A percentile compares a stretch with the other conserved stretches of the same genome.
Evolutionary conservation across 1,284 basidiomycete species (phyloP).

Genomic region (Bjerkandera adusta): DNA sequence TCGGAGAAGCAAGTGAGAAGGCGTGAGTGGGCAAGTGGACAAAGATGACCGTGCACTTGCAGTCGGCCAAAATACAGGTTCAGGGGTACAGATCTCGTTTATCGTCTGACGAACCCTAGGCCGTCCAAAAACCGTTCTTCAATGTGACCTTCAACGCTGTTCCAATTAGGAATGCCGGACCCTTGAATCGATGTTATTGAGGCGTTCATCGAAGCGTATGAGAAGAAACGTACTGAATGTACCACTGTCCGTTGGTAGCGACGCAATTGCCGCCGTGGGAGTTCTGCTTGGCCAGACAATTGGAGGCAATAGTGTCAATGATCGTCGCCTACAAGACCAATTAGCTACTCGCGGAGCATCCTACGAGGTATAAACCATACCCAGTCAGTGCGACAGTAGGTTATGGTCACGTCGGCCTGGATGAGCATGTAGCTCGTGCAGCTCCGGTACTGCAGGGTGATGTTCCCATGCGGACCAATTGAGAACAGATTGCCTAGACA

Average conservation of each 20-base stretch:
- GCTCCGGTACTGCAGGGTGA: conserved; percentile 26
- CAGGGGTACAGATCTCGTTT: too few relatives aligned
- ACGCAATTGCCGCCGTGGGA: conserved; percentile 49
- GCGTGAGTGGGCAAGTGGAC: too few relatives aligned
- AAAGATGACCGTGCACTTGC: too few relatives aligned
- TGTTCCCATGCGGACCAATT: conserved; percentile 16
- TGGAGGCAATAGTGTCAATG: conserved; percentile 38
- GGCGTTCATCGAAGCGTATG: background rate
- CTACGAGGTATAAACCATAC: conserved; percentile 16
- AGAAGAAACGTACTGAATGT: conserved; percentile 36
- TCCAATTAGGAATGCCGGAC: too few relatives aligned
- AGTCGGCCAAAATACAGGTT: too few relatives aligned
- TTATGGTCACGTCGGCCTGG: conserved; percentile 21
- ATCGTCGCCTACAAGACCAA: conserved; percentile 17
- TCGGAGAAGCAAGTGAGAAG: too few relatives aligned
- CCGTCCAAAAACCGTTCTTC: too few relatives aligned
- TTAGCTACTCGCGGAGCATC: background rate
- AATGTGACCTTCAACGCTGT: too few relatives aligned
- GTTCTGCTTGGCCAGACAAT: conserved; percentile 45
- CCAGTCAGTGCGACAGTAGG: conserved; percentile 29
- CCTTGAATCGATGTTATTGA: conserved; percentile 1
- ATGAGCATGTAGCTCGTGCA: conserved; percentile 28
- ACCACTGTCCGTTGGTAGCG: conserved; percentile 42
- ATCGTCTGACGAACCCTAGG: too few relatives aligned
- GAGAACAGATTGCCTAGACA: conserved; percentile 7